phyloP scores from a whole-genome alignment of 2,329 filamentous ascomycete species.

The Dendryphion nanum region DNA sequence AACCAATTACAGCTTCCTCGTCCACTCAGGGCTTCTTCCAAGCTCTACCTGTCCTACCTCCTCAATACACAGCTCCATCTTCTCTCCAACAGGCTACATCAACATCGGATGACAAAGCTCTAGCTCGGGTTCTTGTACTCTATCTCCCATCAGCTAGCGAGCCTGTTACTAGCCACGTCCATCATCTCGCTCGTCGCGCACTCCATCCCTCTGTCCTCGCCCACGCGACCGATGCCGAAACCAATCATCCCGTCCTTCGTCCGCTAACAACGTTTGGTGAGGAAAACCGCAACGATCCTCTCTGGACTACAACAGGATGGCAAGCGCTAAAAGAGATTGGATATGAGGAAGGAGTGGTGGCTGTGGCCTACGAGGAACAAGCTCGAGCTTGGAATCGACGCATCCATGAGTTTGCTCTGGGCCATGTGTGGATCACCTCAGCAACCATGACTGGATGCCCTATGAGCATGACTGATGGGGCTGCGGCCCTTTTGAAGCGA shows the following conservation, averaged over 20 bases:
- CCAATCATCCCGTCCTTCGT: constrained; percentile 60
- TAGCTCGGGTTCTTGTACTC: constrained; percentile 22
- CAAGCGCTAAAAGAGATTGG: constrained; percentile 59
- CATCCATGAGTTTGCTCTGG: constrained; percentile 58
- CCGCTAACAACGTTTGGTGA: constrained; percentile 61
- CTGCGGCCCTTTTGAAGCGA: constrained; percentile 30
- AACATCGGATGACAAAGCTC: constrained; percentile 19
- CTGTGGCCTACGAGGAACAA: constrained; percentile 58
- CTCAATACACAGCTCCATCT: constrained; percentile 19
- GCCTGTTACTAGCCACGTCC: constrained; percentile 13
- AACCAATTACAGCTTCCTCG: constrained; percentile 15
- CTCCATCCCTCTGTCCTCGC: constrained; percentile 18
- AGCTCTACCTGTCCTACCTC: constrained; percentile 20
- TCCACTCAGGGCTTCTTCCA: constrained; percentile 34
- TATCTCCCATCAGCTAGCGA: constrained; percentile 16
- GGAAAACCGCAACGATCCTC: constrained; percentile 51
- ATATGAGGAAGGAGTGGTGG: constrained; percentile 57
- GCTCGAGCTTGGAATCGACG: constrained; percentile 55
- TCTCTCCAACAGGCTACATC: background rate
- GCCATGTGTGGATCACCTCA: constrained; percentile 60
- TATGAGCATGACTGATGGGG: constrained; percentile 66
- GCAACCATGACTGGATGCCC: constrained; percentile 64
- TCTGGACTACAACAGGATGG: constrained; percentile 69
- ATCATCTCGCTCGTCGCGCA: constrained; percentile 19
- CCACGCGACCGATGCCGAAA: constrained; percentile 61